Conservation (phyloP, 345 rosid species). For the Syzygium aqueum region DNA sequence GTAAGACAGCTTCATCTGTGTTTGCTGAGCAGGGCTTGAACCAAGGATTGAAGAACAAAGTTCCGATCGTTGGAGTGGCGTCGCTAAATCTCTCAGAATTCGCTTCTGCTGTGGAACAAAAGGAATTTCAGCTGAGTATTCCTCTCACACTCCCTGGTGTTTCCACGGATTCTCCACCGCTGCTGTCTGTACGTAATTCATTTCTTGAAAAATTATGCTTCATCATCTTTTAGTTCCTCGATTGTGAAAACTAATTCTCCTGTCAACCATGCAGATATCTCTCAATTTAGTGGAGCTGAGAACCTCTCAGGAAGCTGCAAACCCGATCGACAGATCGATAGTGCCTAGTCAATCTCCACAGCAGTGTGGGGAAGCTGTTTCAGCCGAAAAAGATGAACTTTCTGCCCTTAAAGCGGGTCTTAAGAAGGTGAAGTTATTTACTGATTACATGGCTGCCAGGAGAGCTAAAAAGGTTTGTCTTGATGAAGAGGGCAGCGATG, state of each 20-base stretch:
- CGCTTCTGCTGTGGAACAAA: constrained; percentile 44
- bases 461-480: constrained; percentile 56
- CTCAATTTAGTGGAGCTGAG: constrained; percentile 68
- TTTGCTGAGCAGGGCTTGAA: constrained; percentile 45
- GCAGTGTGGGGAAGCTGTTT: constrained; percentile 31
- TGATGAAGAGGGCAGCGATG: constrained; percentile 63
- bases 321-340: constrained; percentile 38
- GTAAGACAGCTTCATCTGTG: background rate
- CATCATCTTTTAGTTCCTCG: background rate
- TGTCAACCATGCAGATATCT: constrained; percentile 41
- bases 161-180: constrained; percentile 16
- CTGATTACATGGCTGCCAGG: constrained; percentile 55
- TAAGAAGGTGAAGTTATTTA: constrained; percentile 75
- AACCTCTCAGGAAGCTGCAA: constrained; percentile 44
- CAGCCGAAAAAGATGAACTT: constrained; percentile 55
- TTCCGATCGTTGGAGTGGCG: constrained; percentile 45
- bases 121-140: constrained; percentile 49
- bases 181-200: constrained; percentile 38
- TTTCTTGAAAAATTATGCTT: background rate
- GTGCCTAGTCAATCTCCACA: constrained; percentile 51
- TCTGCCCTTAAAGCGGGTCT: constrained; percentile 88
- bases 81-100: constrained; percentile 54
- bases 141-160: constrained; percentile 36
- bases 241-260: background rate
- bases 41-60: constrained; percentile 47